Evolutionary conservation across 192 early-diverging fungal species (phyloP), one percentile per base, ranked within the genome.

Genomic region (Coemansia asiatica): DNA sequence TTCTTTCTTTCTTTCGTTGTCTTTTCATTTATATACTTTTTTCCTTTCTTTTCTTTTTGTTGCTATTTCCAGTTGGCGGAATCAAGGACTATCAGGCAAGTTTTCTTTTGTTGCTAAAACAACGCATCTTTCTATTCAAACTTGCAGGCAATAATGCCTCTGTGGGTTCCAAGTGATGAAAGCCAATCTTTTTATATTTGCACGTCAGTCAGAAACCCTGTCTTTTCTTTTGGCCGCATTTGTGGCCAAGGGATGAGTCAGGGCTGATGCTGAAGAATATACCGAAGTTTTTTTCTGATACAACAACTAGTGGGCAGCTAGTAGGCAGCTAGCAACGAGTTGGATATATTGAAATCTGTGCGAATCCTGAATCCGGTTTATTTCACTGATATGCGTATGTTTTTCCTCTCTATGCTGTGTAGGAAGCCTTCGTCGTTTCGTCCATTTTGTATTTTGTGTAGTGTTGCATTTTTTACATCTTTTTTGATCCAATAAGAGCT

Each of bases 141-240:
- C 12, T 2, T 44, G 40, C 8, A 9, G 8, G 40, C 15, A 2
- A 56, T 40, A 2, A 56, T 40, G 9, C 4, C 8, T 28, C 33
- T 40, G 18, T 53, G 18, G 19, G 16, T 22, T 27, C 51, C 61
- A 64, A 36, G 36, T 80, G 77, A 80, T 80, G 77, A 80, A 56
- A 61, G 53, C 44, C 35, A 33, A 33, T 33, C 47, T 65, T 55
- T 36, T 40, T 23, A 72, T 54, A 67, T 80, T 79, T 80, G 77
- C 77, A 80, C 77, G 77, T 80, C 77, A 80, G 77, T 64, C 72
- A 64, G 68, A 80, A 10, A 6, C 19, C 58, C 36, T 31, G 35
- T 15, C 23, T 1, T 18, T 23, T 5, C 13, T 23, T 56, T 56
- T 10, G 16, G 35, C 25, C 18, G 51, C 51, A 10, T 54, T 27